phyloP scores from a whole-genome alignment of 768 basidiomycete species.

The Xanthoconium purpureum region DNA sequence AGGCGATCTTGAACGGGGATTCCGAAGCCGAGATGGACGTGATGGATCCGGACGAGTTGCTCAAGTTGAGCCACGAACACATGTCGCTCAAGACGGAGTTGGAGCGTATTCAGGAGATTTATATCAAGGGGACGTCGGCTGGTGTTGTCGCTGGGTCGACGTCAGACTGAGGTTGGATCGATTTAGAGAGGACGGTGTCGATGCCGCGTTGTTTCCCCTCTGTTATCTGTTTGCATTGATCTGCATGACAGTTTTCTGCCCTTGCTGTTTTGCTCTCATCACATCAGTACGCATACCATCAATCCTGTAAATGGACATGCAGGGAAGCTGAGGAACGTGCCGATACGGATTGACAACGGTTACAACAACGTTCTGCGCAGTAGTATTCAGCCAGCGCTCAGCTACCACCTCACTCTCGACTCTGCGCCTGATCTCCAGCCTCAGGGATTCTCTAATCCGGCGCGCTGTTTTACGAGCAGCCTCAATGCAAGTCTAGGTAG shows the following conservation, averaged over 20 bases:
- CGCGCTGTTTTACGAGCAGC: too few relatives aligned
- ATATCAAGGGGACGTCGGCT: conserved; percentile 23
- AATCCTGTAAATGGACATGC: background rate
- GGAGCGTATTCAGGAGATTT: conserved; percentile 44
- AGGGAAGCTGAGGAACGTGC: too few relatives aligned
- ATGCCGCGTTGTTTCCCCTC: background rate
- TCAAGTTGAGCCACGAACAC: conserved; percentile 43
- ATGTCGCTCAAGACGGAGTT: conserved; percentile 51
- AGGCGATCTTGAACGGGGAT: conserved; percentile 51
- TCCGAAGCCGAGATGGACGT: conserved; percentile 55
- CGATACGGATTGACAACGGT: too few relatives aligned
- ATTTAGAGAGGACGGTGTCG: too few relatives aligned
- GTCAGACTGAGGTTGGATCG: background rate
- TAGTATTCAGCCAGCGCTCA: too few relatives aligned
- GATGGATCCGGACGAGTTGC: conserved; percentile 52
- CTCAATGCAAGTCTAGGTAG: too few relatives aligned
- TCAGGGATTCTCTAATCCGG: too few relatives aligned
- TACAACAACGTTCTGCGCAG: too few relatives aligned
- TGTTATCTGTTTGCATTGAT: background rate
- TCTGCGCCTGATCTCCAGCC: too few relatives aligned
- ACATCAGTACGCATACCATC: background rate
- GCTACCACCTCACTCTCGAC: too few relatives aligned
- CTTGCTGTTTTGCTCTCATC: background rate
- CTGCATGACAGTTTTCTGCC: background rate
- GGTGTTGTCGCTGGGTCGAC: background rate